Percentiles rank a stretch among this genome's conserved stretches.
Conservation (phyloP, 2,329 filamentous ascomycete species). For the Epichloe baconii region DNA sequence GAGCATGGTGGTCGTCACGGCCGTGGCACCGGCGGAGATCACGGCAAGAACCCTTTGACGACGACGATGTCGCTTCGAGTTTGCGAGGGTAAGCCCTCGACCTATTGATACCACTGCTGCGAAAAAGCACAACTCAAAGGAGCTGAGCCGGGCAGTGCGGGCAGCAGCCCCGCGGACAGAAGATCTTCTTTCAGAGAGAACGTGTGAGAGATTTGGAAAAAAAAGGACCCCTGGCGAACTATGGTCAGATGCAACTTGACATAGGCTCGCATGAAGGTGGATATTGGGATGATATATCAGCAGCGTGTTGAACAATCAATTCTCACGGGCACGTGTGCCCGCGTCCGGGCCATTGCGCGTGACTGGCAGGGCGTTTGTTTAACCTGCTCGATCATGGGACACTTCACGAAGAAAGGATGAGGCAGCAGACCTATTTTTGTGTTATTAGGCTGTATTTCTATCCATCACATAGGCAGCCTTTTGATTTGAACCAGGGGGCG, state of each 20-base stretch:
- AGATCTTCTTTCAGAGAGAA: constrained; percentile 59
- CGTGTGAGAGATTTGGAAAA: constrained; percentile 30
- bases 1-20: constrained; percentile 22
- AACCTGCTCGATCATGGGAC: too few species aligned
- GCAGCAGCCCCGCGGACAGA: constrained; percentile 52
- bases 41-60: constrained; percentile 51
- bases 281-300: neutral
- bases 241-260: neutral
- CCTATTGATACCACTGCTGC: constrained; percentile 44
- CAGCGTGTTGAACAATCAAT: neutral
- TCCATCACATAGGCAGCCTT: neutral
- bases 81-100: constrained; percentile 60
- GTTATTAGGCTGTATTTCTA: too few species aligned
- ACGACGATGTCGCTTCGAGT: constrained; percentile 46
- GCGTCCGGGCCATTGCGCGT: too few species aligned
- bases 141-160: constrained; percentile 19
- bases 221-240: too few species aligned
- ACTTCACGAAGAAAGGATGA: too few species aligned
- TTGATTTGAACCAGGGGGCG: neutral
- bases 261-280: neutral
- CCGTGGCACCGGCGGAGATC: constrained; percentile 11
- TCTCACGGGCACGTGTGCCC: neutral
- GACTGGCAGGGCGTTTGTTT: too few species aligned
- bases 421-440: too few species aligned
- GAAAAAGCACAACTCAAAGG: constrained; percentile 12